phyloP scores from a whole-genome alignment of 768 basidiomycete species.

The Multifurca ochricompacta region DNA sequence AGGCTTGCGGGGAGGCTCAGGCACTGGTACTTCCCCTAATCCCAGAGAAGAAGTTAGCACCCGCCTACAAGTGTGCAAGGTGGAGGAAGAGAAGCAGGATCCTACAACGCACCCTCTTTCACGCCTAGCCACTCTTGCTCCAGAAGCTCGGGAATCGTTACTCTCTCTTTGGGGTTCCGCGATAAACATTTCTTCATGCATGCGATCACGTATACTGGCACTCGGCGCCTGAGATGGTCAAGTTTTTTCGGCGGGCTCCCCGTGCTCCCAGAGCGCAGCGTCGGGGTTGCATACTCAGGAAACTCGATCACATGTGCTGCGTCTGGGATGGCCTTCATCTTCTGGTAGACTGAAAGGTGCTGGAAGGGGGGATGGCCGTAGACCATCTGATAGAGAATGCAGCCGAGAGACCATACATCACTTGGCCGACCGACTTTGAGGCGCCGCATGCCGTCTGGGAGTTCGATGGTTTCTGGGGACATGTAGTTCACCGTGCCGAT shows the following conservation, averaged over 20 bases:
- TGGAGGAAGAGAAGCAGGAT: not conserved
- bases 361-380: slow-evolving; percentile 93
- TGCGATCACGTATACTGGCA: slow-evolving; percentile 67
- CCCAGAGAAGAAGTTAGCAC: not conserved
- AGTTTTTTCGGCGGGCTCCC: slow-evolving; percentile 45
- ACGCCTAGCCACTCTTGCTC: slow-evolving; percentile 72
- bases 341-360: slow-evolving; percentile 71
- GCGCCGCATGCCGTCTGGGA: slow-evolving; percentile 77
- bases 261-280: slow-evolving; percentile 26
- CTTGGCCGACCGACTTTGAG: slow-evolving; percentile 93
- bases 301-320: slow-evolving; percentile 70
- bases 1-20: slow-evolving; percentile 29
- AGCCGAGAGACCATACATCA: slow-evolving; percentile 97
- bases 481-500: slow-evolving; percentile 98
- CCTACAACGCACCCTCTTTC: slow-evolving; percentile 42
- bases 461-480: slow-evolving; percentile 94
- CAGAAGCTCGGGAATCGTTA: slow-evolving; percentile 82
- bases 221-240: slow-evolving; percentile 62
- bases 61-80: slow-evolving; percentile 3
- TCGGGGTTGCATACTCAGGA: slow-evolving; percentile 58
- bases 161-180: slow-evolving; percentile 73
- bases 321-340: slow-evolving; percentile 93
- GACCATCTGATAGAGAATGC: slow-evolving; percentile 98
- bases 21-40: slow-evolving; percentile 26
- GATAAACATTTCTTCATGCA: slow-evolving; percentile 77